phyloP scores from a whole-genome alignment of 768 basidiomycete genomes.

The Lactarius deliciosus region DNA sequence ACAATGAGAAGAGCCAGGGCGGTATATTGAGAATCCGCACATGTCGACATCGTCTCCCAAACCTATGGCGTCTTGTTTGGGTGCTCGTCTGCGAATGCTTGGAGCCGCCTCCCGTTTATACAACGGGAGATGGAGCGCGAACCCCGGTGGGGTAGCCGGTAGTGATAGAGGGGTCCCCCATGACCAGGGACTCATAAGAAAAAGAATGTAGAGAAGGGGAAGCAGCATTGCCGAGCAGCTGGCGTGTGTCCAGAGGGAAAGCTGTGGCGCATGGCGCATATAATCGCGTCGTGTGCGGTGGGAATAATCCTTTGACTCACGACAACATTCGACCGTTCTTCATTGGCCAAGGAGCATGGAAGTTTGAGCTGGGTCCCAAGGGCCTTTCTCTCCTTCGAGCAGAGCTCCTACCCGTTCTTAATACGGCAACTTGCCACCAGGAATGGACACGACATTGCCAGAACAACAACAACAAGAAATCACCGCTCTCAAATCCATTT shows the following conservation, averaged over 20 bases:
- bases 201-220: background rate
- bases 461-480: slow-evolving; percentile 71
- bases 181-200: slow-evolving; percentile 7
- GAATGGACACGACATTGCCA: slow-evolving; percentile 69
- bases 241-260: background rate
- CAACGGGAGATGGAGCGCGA: slow-evolving; percentile 21
- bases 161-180: slow-evolving; percentile 9
- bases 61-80: slow-evolving; percentile 41
- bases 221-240: slow-evolving; percentile 8
- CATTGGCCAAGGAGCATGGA: slow-evolving; percentile 46
- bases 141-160: background rate
- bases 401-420: slow-evolving; percentile 35
- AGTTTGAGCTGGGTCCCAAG: slow-evolving; percentile 74
- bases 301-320: background rate
- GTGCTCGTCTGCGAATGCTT: slow-evolving; percentile 3
- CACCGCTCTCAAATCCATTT: slow-evolving; percentile 77
- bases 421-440: slow-evolving; percentile 8
- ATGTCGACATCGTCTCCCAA: slow-evolving; percentile 63
- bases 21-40: slow-evolving; percentile 41
- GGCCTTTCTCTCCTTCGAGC: slow-evolving; percentile 63
- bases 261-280: background rate
- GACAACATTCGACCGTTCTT: background rate
- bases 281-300: background rate
- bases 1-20: background rate
- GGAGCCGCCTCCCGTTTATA: slow-evolving; percentile 8